phyloP scores from a whole-genome alignment of 2,329 filamentous ascomycete genomes.

The Penicillium capsulatum region DNA sequence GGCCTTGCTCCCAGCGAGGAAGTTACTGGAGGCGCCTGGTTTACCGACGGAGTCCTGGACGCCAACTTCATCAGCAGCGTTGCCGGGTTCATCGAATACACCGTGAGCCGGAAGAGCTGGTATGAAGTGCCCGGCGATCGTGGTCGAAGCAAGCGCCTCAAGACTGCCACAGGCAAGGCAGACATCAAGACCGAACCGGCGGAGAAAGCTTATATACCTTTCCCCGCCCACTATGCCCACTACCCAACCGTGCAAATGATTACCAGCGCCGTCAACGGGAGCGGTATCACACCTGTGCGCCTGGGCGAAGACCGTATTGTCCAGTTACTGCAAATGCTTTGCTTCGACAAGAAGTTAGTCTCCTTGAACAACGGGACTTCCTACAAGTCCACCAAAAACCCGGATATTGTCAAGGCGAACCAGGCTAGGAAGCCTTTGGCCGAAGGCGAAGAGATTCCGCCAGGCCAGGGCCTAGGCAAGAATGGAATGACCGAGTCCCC shows the following conservation, averaged over 20 bases:
- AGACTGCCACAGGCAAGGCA: conserved; percentile 32
- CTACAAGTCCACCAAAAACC: conserved; percentile 47
- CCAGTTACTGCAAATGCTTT: conserved; percentile 80
- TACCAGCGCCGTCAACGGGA: conserved; percentile 66
- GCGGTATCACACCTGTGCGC: conserved; percentile 67
- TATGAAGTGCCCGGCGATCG: conserved; percentile 50
- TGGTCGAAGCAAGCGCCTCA: conserved; percentile 37
- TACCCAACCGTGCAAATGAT: conserved; percentile 81
- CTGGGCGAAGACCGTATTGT: conserved; percentile 69
- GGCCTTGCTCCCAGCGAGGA: conserved; percentile 81
- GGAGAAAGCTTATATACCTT: conserved; percentile 46
- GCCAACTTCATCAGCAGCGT: conserved; percentile 79
- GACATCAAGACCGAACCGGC: conserved; percentile 30
- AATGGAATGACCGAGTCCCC: conserved; percentile 85
- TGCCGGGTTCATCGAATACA: conserved; percentile 67
- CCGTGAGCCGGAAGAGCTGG: conserved; percentile 68
- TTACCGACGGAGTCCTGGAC: conserved; percentile 85
- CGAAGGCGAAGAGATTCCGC: conserved; percentile 28
- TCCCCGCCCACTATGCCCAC: conserved; percentile 61
- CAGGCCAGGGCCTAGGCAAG: conserved; percentile 44
- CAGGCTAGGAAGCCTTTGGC: conserved; percentile 31
- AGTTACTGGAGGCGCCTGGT: conserved; percentile 91
- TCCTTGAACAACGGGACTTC: conserved; percentile 46
- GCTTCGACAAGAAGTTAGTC: conserved; percentile 82
- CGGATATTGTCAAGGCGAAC: conserved; percentile 33